These are phyloP conservation scores for Saccharomycopsis guyanensis DNA, from an alignment of 805 yeast species.

Conservation along the genomic window DNA sequence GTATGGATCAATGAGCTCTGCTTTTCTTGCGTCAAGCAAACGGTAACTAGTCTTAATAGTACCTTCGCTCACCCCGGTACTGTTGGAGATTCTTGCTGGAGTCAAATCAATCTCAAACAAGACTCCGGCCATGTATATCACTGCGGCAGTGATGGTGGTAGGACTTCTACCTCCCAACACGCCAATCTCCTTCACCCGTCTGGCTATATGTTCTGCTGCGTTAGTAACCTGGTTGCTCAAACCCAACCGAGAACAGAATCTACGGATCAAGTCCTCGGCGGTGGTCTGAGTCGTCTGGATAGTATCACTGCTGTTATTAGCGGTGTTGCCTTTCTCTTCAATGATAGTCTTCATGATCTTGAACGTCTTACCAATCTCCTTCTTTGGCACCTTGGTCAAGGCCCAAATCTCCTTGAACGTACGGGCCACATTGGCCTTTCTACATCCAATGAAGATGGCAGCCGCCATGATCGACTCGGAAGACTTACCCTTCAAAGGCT, in stretches of 20 bases:
- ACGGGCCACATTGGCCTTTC: constrained; percentile 89
- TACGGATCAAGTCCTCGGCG: constrained; percentile 90
- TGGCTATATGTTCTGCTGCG: constrained; percentile 89
- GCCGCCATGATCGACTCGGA: constrained; percentile 96
- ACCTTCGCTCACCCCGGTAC: constrained; percentile 95
- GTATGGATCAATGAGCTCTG: constrained; percentile 62
- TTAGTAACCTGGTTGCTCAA: constrained; percentile 75
- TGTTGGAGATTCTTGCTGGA: constrained; percentile 79
- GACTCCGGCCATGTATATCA: constrained; percentile 88
- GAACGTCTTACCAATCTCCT: constrained; percentile 89
- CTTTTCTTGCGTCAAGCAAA: constrained; percentile 66
- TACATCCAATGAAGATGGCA: constrained; percentile 87
- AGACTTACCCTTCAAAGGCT: constrained; percentile 79
- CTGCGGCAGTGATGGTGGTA: constrained; percentile 95
- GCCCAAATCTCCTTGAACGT: constrained; percentile 96
- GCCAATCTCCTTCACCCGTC: constrained; percentile 82
- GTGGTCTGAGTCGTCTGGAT: constrained; percentile 73
- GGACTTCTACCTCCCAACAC: constrained; percentile 96
- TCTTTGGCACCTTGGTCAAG: constrained; percentile 84
- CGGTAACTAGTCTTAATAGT: constrained; percentile 91
- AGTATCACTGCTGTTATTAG: constrained; percentile 34
- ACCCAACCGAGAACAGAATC: constrained; percentile 94
- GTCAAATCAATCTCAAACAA: constrained; percentile 72
- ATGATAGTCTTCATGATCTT: constrained; percentile 71
- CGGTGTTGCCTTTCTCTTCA: constrained; percentile 31